Evolutionary conservation across 106 monocot species (phyloP).

Genomic region (Alisma plantagoaquatica): DNA sequence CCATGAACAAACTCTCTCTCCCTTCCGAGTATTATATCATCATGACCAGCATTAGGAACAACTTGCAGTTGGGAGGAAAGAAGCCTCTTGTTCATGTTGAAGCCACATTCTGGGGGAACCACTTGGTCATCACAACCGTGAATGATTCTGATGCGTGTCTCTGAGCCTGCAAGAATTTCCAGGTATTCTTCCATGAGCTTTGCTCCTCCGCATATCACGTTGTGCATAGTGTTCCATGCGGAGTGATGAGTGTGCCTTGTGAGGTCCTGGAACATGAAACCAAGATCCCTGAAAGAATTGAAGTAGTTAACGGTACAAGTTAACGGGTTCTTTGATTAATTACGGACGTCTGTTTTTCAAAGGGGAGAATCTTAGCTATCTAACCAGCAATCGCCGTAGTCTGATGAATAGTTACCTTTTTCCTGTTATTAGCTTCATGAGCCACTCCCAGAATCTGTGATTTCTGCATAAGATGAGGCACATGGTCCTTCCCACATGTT

Average conservation of each 20-base stretch:
- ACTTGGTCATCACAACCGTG: conserved; percentile 62
- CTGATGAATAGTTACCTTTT: conserved; percentile 17
- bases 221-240: conserved; percentile 93
- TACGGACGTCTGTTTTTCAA: too few relatives aligned
- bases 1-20: conserved; percentile 40
- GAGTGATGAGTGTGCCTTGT: conserved; percentile 86
- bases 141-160: conserved; percentile 25
- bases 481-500: conserved; percentile 71
- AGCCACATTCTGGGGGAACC: conserved; percentile 56
- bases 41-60: conserved; percentile 35
- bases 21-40: conserved; percentile 37
- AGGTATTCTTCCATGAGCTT: conserved; percentile 37
- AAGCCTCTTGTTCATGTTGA: conserved; percentile 32
- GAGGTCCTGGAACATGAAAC: conserved; percentile 33
- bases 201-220: conserved; percentile 72
- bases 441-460: conserved; percentile 63
- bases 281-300: conserved; percentile 49
- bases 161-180: conserved; percentile 27
- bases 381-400: too few relatives aligned
- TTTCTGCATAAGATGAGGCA: conserved; percentile 71
- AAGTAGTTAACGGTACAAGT: too few relatives aligned
- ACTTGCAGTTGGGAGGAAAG: conserved; percentile 36
- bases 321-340: too few relatives aligned
- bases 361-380: too few relatives aligned
- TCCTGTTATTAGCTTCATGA: conserved; percentile 29